phyloP scores from a whole-genome alignment of 805 yeast species.

The Metschnikowia baotianmanensis region DNA sequence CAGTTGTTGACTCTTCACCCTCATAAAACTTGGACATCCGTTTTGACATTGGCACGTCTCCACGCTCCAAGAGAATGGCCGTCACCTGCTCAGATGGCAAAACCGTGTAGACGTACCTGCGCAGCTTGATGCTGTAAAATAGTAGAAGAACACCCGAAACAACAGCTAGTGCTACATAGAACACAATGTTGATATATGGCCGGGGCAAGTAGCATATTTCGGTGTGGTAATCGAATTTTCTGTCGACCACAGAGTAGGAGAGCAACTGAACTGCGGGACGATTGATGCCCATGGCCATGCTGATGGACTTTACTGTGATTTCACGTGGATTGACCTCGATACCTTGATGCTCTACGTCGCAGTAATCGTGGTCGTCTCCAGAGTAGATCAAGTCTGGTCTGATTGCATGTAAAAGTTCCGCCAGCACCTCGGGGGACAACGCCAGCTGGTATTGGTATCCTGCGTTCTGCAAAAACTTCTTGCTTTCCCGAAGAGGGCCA shows the following conservation, averaged over 20 bases:
- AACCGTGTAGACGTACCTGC: conserved; percentile 28
- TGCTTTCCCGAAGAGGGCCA: conserved; percentile 24
- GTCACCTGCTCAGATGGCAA: conserved; percentile 23
- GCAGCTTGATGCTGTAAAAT: conserved; percentile 29
- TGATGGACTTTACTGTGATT: conserved; percentile 38
- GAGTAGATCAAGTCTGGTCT: conserved; percentile 24
- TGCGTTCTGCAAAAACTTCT: conserved; percentile 14
- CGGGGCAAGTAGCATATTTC: conserved; percentile 45
- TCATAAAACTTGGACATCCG: conserved; percentile 30
- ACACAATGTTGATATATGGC: conserved; percentile 42
- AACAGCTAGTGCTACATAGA: conserved; percentile 38
- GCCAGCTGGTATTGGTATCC: conserved; percentile 30
- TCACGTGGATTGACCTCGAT: conserved; percentile 31
- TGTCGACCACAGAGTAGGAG: conserved; percentile 18
- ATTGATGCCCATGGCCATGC: conserved; percentile 42
- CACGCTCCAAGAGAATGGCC: conserved; percentile 12
- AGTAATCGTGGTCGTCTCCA: conserved; percentile 29
- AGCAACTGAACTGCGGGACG: conserved; percentile 43
- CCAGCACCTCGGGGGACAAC: conserved; percentile 18
- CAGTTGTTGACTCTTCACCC: conserved; percentile 27
- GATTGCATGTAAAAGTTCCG: conserved; percentile 16
- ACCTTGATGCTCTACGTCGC: conserved; percentile 18
- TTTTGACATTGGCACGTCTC: conserved; percentile 17
- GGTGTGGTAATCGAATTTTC: conserved; percentile 29
- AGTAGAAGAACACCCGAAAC: conserved; percentile 28